Evolutionary conservation across 306 rosid species (phyloP).

Genomic region (Acmispon strigosus): DNA sequence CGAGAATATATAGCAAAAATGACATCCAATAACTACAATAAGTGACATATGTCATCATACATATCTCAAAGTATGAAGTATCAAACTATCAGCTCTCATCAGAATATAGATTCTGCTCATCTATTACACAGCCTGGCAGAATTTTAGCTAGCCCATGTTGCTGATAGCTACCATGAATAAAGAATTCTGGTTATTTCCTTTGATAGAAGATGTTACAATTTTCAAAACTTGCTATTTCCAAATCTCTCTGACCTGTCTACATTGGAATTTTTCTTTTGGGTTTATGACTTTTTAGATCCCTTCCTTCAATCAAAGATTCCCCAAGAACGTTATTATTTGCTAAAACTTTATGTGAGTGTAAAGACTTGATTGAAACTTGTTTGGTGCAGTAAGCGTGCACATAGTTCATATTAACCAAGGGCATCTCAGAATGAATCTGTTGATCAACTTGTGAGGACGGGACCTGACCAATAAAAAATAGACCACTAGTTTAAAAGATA

Average conservation of each 20-base stretch:
- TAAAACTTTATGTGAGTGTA: background rate
- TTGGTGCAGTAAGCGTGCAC: background rate
- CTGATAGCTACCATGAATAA: background rate
- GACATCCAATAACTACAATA: conserved; percentile 5
- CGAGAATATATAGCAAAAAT: conserved; percentile 11
- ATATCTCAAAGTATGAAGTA: background rate
- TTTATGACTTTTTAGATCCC: background rate
- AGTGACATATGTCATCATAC: conserved; percentile 12
- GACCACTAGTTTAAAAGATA: background rate
- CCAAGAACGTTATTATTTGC: conserved; percentile 3
- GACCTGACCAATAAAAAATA: conserved; percentile 15
- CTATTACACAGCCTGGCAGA: conserved; percentile 21
- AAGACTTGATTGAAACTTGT: conserved; percentile 16
- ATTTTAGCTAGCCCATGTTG: background rate
- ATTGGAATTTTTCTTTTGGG: conserved; percentile 27
- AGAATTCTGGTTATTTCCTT: background rate
- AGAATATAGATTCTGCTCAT: conserved; percentile 17
- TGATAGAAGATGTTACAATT: background rate
- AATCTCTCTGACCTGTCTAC: background rate
- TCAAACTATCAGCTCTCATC: conserved; percentile 5
- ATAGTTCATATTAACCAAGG: background rate
- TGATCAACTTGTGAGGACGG: conserved; percentile 41
- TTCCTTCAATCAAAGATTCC: background rate
- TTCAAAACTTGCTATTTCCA: background rate
- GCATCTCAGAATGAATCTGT: conserved; percentile 1